Evolutionary conservation across 2,329 filamentous ascomycete species (phyloP).

Genomic region (Diaporthe citri): DNA sequence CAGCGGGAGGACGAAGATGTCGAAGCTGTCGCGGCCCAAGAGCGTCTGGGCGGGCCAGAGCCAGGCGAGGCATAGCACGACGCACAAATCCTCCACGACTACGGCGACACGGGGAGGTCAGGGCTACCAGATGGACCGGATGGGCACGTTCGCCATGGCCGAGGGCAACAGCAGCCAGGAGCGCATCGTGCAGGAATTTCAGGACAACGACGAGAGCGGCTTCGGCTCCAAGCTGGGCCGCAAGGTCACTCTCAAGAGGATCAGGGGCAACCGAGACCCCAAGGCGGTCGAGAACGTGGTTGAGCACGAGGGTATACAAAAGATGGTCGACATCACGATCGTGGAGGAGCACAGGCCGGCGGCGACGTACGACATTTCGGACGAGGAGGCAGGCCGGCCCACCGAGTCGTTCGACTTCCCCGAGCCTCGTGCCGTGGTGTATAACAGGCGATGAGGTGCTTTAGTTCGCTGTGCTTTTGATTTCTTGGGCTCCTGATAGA

Average conservation of each 20-base stretch:
- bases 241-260: slow-evolving; percentile 3
- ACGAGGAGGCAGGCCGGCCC: slow-evolving; percentile 17
- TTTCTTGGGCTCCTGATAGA: neutral
- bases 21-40: slow-evolving; percentile 10
- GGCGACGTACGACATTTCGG: neutral
- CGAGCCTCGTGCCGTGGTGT: neutral
- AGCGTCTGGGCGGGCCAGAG: slow-evolving; percentile 15
- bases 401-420: slow-evolving; percentile 14
- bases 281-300: neutral
- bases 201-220: neutral
- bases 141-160: slow-evolving; percentile 26
- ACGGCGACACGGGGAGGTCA: neutral
- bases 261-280: neutral
- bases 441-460: neutral
- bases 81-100: neutral
- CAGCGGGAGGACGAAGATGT: slow-evolving; percentile 19
- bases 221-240: slow-evolving; percentile 13
- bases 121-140: neutral
- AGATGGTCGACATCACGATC: slow-evolving; percentile 33
- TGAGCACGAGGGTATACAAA: slow-evolving; percentile 23
- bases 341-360: slow-evolving; percentile 27
- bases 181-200: neutral
- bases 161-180: slow-evolving; percentile 28
- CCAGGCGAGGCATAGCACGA: neutral
- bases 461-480: neutral